phyloP scores from a whole-genome alignment of 2,329 filamentous ascomycete species.

The Parastagonospora avenae region DNA sequence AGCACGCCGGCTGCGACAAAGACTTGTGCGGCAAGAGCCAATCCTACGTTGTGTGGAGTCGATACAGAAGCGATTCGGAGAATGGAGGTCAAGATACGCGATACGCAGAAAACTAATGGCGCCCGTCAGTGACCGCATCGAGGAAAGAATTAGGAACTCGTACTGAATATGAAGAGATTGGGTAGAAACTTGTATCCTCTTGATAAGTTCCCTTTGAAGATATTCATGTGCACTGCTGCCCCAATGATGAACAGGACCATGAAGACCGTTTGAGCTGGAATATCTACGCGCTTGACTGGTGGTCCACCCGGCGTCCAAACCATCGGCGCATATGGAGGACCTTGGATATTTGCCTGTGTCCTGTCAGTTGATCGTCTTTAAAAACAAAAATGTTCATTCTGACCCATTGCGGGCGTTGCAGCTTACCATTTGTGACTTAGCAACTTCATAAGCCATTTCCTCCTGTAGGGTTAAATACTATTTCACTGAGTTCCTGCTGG shows the following conservation, averaged over 20 bases:
- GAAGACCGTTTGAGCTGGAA: conserved; percentile 50
- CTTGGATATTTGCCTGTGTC: conserved; percentile 18
- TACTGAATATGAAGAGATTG: conserved; percentile 48
- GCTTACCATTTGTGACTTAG: neutral
- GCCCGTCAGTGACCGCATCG: neutral
- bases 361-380: conserved; percentile 8
- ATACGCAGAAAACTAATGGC: conserved; percentile 49
- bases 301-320: conserved; percentile 46
- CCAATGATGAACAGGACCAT: conserved; percentile 48
- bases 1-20: conserved; percentile 76
- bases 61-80: conserved; percentile 43
- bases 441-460: neutral
- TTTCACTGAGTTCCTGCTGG: too few species aligned
- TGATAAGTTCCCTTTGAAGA: conserved; percentile 47
- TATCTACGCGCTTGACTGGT: conserved; percentile 44
- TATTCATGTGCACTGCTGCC: conserved; percentile 50
- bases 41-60: conserved; percentile 47
- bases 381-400: neutral
- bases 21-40: conserved; percentile 66
- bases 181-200: conserved; percentile 51
- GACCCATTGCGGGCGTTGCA: neutral
- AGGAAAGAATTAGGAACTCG: neutral
- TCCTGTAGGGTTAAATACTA: too few species aligned
- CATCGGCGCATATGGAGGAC: conserved; percentile 37
- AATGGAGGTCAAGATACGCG: conserved; percentile 48